phyloP scores from a whole-genome alignment of 169 alveolate species.

The Plasmodium adleri region DNA sequence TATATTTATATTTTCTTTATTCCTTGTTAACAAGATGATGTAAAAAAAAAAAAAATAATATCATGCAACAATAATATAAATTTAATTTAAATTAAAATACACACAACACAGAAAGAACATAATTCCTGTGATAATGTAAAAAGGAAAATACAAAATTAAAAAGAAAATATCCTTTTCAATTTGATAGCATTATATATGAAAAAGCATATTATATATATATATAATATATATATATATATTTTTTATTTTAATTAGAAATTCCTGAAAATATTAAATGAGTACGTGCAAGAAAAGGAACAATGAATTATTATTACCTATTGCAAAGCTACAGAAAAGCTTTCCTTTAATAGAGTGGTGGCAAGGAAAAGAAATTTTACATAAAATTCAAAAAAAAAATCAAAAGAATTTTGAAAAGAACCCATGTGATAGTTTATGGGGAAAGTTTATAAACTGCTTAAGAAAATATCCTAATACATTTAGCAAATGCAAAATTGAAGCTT shows the following conservation, averaged over 20 bases:
- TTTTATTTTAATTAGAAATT: conserved; percentile 3
- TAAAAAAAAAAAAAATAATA: no score
- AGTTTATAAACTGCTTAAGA: conserved; percentile 72
- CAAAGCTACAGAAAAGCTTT: conserved; percentile 61
- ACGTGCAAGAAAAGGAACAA: conserved; percentile 61
- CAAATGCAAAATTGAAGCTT: conserved; percentile 68
- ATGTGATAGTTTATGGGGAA: conserved; percentile 77
- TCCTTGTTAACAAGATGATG: no score
- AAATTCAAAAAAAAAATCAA: conserved; percentile 72
- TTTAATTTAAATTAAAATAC: no score
- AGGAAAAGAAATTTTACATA: conserved; percentile 72
- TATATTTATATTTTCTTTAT: no score
- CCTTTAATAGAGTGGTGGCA: conserved; percentile 77
- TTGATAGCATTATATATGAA: no score
- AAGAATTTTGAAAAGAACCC: conserved; percentile 57
- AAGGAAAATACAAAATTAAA: not conserved
- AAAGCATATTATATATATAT: not conserved
- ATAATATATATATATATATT: not conserved
- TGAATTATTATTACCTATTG: conserved; percentile 67
- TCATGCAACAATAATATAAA: no score
- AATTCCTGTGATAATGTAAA: no score
- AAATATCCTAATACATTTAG: conserved; percentile 72
- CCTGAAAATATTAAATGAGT: conserved; percentile 39
- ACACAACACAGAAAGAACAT: no score
- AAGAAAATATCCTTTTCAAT: not conserved